Evolutionary conservation across 768 basidiomycete species (phyloP).

Genomic region (Fomitopsis pulvina): DNA sequence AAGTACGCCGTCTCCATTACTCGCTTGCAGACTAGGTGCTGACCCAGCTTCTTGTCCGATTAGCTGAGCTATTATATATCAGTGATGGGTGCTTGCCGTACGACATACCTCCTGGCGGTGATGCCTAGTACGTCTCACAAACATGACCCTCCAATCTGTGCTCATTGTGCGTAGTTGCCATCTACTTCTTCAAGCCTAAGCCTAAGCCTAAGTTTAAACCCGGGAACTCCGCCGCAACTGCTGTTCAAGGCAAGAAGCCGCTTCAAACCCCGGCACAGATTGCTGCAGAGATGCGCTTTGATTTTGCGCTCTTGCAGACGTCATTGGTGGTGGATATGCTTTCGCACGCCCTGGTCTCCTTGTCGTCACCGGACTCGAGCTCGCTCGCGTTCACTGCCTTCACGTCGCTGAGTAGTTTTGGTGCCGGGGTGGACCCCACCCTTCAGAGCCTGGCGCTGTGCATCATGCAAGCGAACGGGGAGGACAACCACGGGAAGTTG

Average conservation of each 20-base stretch:
- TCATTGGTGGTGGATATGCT: conserved; percentile 65
- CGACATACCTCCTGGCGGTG: conserved; percentile 57
- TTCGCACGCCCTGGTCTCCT: conserved; percentile 55
- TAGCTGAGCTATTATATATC: conserved; percentile 75
- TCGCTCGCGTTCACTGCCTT: conserved; percentile 44
- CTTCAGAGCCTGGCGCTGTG: conserved; percentile 70
- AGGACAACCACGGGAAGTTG: conserved; percentile 41
- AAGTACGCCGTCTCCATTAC: conserved; percentile 27
- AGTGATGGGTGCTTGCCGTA: conserved; percentile 56
- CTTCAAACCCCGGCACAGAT: conserved; percentile 46
- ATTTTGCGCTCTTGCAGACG: conserved; percentile 54
- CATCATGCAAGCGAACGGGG: conserved; percentile 42
- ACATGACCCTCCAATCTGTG: conserved; percentile 18
- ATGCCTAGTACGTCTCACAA: conserved; percentile 50
- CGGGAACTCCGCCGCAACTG: conserved; percentile 6
- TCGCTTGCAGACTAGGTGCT: not conserved
- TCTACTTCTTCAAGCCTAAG: conserved; percentile 52
- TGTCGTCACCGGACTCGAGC: conserved; percentile 41
- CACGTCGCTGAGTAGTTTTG: conserved; percentile 58
- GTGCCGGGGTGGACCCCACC: conserved; percentile 63
- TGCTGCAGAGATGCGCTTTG: conserved; percentile 58
- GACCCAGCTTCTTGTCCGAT: not conserved
- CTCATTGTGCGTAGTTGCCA: conserved; percentile 43
- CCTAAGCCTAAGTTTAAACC: too few relatives aligned
- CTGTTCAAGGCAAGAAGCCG: conserved; percentile 17